Evolutionary conservation across 2,329 filamentous ascomycete species (phyloP).

Genomic region (Bertia moriformis): DNA sequence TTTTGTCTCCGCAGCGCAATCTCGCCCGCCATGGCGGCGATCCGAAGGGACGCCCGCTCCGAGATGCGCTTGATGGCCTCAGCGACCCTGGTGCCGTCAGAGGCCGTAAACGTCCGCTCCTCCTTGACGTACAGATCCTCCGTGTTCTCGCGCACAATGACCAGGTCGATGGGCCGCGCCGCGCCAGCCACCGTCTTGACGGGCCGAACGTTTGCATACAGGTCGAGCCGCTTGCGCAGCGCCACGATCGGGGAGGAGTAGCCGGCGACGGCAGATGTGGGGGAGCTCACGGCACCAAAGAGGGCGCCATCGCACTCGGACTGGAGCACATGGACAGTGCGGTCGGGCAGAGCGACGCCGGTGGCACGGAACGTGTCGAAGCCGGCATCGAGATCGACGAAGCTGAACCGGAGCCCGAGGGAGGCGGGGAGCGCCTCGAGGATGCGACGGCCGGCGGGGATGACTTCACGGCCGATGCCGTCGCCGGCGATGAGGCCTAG

Average conservation of each 20-base stretch:
- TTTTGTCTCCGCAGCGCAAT: constrained; percentile 79
- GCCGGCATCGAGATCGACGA: constrained; percentile 81
- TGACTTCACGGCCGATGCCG: constrained; percentile 96
- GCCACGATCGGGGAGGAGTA: constrained; percentile 96
- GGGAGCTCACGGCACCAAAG: constrained; percentile 90
- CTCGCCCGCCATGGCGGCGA: constrained; percentile 84
- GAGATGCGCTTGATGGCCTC: constrained; percentile 97
- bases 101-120: constrained; percentile 66
- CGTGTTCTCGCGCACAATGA: constrained; percentile 97
- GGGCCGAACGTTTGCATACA: constrained; percentile 94
- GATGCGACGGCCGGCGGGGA: constrained; percentile 79
- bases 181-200: constrained; percentile 58
- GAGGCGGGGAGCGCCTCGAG: constrained; percentile 87
- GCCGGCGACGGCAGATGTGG: constrained; percentile 75
- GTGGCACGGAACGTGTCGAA: constrained; percentile 88
- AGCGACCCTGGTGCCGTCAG: constrained; percentile 63
- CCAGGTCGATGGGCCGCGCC: constrained; percentile 71
- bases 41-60: constrained; percentile 69
- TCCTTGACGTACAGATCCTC: constrained; percentile 98
- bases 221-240: constrained; percentile 81
- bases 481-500: constrained; percentile 90
- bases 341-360: constrained; percentile 74
- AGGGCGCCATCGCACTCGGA: constrained; percentile 88
- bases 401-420: constrained; percentile 84
- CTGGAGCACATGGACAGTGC: constrained; percentile 77